Conservation (phyloP, 1,284 basidiomycete species). For the Cryptococcus wingfieldii region DNA sequence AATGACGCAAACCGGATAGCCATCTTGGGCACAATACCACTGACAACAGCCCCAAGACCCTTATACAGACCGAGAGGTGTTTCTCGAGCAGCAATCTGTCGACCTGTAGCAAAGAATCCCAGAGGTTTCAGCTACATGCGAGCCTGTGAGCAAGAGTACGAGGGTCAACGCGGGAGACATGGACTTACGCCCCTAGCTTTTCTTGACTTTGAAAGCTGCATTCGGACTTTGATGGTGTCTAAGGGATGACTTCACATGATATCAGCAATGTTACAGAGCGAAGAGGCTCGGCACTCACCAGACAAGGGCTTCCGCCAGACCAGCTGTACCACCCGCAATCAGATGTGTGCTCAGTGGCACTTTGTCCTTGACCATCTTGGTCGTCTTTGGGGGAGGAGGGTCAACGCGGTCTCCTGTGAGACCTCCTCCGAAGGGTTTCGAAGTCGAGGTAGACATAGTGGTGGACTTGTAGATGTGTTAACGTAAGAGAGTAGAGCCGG, state of each 20-base stretch:
- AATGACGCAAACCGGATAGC: constrained; percentile 98
- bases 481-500: neutral
- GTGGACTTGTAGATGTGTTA: neutral
- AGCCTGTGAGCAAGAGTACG: neutral
- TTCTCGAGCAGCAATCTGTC: constrained; percentile 83
- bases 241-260: constrained; percentile 54
- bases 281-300: constrained; percentile 44
- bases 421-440: constrained; percentile 36
- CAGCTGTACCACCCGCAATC: constrained; percentile 84
- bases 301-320: constrained; percentile 78
- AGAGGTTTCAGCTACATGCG: constrained; percentile 75
- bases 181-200: constrained; percentile 67
- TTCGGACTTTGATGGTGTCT: constrained; percentile 97
- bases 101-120: constrained; percentile 89
- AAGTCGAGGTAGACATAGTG: constrained; percentile 31
- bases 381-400: constrained; percentile 2
- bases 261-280: neutral
- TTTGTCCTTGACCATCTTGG: constrained; percentile 33
- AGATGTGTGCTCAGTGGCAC: constrained; percentile 78
- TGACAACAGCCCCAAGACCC: constrained; percentile 93
- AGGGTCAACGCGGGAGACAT: neutral
- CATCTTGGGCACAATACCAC: constrained; percentile 99
- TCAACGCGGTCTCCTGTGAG: constrained; percentile 25
- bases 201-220: constrained; percentile 87
- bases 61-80: constrained; percentile 96